Evolutionary conservation across 192 early-diverging fungal species (phyloP).

Genomic region (Haplosporangium gracile): DNA sequence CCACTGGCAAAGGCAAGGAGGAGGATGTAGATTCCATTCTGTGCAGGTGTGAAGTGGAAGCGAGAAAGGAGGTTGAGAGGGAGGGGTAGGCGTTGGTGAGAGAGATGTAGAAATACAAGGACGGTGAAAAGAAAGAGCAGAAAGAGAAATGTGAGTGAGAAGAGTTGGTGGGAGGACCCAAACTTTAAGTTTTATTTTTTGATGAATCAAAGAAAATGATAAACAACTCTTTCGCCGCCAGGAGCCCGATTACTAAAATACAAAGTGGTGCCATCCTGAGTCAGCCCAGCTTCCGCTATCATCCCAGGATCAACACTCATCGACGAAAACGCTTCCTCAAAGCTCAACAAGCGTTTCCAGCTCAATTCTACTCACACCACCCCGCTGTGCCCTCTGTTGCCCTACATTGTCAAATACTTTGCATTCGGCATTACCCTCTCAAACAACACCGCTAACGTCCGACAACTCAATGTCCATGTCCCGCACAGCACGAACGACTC

Average conservation of each 20-base stretch:
- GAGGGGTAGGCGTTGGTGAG: neutral
- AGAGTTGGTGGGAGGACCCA: too few species aligned
- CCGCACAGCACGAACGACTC: neutral
- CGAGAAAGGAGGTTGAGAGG: too few species aligned
- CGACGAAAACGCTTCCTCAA: neutral
- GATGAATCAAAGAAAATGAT: too few species aligned
- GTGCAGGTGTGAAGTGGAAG: neutral
- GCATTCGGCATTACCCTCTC: neutral
- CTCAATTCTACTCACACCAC: neutral
- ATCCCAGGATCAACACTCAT: neutral
- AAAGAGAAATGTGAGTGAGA: too few species aligned
- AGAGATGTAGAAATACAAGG: too few species aligned
- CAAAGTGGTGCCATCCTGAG: too few species aligned
- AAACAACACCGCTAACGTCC: neutral
- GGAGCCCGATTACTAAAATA: neutral
- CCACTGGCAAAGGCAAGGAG: neutral
- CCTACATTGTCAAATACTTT: neutral
- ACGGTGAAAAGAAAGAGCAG: too few species aligned
- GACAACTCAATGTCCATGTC: neutral
- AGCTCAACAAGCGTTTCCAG: neutral
- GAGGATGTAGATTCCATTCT: neutral
- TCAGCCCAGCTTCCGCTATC: neutral
- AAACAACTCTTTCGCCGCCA: neutral
- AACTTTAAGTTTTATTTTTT: too few species aligned
- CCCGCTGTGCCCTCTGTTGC: neutral